Evolutionary conservation across 768 basidiomycete genomes (phyloP), one percentile per base, ranked within the genome.

Genomic region (Phlegmacium glaucopus): DNA sequence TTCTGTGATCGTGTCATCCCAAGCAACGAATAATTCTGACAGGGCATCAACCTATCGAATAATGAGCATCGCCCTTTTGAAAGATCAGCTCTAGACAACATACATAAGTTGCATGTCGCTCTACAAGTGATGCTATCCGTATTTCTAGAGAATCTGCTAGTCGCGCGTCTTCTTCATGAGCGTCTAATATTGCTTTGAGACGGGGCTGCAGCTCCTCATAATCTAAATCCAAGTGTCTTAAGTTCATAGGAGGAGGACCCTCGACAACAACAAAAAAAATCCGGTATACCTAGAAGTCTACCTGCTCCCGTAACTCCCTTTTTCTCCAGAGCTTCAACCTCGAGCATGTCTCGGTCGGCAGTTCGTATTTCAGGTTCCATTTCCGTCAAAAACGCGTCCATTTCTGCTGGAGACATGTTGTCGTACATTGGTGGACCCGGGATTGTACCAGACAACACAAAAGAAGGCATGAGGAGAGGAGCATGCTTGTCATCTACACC

Each of bases 341-440:
- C 90, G 30, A 77, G 78, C 75, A 91, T 79, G 55, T 90, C 88
- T 7, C 85, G 78, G 55, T 92, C 90, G 9, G 88, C 90, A 27
- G 82, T 78, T 26, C 90, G 87, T 42, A 92, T 81, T 43, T 93
- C 90, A 4, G 82, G 78, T 53, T 91, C 90, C 82, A 92, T 87
- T 58, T 93, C 90, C 0, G 75, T 65, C 9, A 91, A 64, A 46
- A 87, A 73, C 0, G 83, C 82, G 34, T 87, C 85, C 7, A 91
- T 68, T 55, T 87, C 87, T 47, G 77, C 77, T 0, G 79, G 58
- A 0, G 83, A 74, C 81, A 91, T 83, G 30, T 74, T 74, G 44
- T 79, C 79, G 48, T 85, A 86, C 18, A 80, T 63, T 6, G 83
- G 78, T 1, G 66, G 54, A 12, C 71, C 72, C 1, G 72, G 74